A percentile compares a stretch with the other conserved stretches of the same genome.
Evolutionary conservation across 1,284 basidiomycete species (phyloP).

Genomic region (Heterobasidion parviporum): DNA sequence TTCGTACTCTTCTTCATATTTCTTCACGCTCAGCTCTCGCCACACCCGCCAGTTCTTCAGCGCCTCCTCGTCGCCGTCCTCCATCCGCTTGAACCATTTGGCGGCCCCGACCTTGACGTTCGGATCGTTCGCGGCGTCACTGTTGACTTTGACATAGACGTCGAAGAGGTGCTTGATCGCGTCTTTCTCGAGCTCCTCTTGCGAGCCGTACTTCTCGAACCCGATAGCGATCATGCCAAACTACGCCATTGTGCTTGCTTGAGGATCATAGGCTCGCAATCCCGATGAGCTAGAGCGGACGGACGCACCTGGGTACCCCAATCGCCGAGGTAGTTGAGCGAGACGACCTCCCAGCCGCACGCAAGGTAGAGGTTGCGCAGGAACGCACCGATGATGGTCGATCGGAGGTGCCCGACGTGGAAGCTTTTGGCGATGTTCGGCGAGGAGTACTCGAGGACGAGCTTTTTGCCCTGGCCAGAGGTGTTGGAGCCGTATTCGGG

Average conservation of each 20-base stretch:
- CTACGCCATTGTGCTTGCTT: slow-evolving; percentile 21
- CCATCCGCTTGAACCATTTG: slow-evolving; percentile 93
- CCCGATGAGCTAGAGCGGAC: background rate
- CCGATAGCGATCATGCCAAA: slow-evolving; percentile 89
- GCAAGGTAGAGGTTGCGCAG: slow-evolving; percentile 88
- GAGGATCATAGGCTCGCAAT: background rate
- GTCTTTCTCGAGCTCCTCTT: slow-evolving; percentile 78
- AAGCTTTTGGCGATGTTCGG: slow-evolving; percentile 99
- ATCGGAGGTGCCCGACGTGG: slow-evolving; percentile 95
- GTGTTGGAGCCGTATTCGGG: slow-evolving; percentile 71
- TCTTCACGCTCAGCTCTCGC: slow-evolving; percentile 87
- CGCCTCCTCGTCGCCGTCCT: slow-evolving; percentile 82
- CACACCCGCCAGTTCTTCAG: slow-evolving; percentile 89
- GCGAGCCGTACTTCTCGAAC: slow-evolving; percentile 86
- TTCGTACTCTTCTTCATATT: slow-evolving; percentile 88
- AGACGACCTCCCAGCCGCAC: slow-evolving; percentile 87
- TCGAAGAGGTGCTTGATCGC: slow-evolving; percentile 95
- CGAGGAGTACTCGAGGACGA: slow-evolving; percentile 86
- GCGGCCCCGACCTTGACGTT: slow-evolving; percentile 80
- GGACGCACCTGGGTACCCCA: slow-evolving; percentile 82
- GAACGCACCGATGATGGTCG: slow-evolving; percentile 97
- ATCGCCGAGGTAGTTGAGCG: slow-evolving; percentile 93
- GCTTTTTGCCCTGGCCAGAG: slow-evolving; percentile 73
- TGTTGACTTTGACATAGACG: slow-evolving; percentile 92
- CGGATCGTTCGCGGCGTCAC: slow-evolving; percentile 69